Conservation (phyloP, 345 rosid species). For the Boechera retrofracta region DNA sequence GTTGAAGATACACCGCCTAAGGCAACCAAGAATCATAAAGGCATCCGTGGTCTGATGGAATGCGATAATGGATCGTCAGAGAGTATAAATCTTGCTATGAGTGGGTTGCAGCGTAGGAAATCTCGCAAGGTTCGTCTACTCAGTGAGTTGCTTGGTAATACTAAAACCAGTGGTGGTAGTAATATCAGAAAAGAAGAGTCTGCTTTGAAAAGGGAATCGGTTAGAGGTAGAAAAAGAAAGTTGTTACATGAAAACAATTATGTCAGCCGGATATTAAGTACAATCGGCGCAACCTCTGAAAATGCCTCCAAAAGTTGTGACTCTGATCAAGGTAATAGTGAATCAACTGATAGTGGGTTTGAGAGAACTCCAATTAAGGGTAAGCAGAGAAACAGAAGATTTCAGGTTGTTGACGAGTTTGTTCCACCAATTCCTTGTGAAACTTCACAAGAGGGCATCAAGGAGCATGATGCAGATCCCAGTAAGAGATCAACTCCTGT, state of each 20-base stretch:
- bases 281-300: constrained; percentile 18
- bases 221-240: constrained; percentile 65
- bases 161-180: constrained; percentile 37
- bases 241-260: constrained; percentile 46
- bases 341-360: constrained; percentile 46
- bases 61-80: constrained; percentile 58
- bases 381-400: constrained; percentile 61
- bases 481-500: constrained; percentile 41
- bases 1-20: constrained; percentile 45
- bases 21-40: constrained; percentile 41
- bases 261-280: constrained; percentile 30
- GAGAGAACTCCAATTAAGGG: constrained; percentile 49
- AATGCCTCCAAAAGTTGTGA: constrained; percentile 45
- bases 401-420: constrained; percentile 47
- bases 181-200: constrained; percentile 45
- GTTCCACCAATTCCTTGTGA: constrained; percentile 47
- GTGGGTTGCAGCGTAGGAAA: constrained; percentile 63
- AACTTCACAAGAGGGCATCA: constrained; percentile 47
- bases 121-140: constrained; percentile 69
- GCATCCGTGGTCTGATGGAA: constrained; percentile 46
- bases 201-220: constrained; percentile 43
- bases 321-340: constrained; percentile 46
- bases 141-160: constrained; percentile 70
- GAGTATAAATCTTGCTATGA: constrained; percentile 58
- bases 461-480: constrained; percentile 41